These are phyloP conservation scores for Chrysanthemum makinoi DNA, from an alignment of 129 eudicot genomes.

Conservation along the genomic window DNA sequence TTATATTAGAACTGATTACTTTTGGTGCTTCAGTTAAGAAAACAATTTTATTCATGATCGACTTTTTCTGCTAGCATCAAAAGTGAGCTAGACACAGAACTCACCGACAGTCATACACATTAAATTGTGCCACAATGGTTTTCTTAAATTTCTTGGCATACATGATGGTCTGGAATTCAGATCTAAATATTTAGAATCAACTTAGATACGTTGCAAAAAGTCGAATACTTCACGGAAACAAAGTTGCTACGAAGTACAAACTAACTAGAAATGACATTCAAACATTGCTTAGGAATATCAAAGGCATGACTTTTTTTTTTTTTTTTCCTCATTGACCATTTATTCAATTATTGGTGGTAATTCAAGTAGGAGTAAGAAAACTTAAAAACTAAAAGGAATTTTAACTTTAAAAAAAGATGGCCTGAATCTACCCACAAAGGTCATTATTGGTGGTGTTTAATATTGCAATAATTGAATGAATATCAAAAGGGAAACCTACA, in stretches of 20 bases:
- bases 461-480: slow-evolving; percentile 20
- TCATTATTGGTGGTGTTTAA: slow-evolving; percentile 31
- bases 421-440: slow-evolving; percentile 29
- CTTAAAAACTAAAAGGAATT: neutral
- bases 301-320: slow-evolving; percentile 11
- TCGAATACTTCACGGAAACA: neutral
- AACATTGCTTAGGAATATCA: slow-evolving; percentile 25
- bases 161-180: neutral
- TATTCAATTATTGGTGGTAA: slow-evolving; percentile 29
- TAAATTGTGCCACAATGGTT: neutral
- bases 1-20: neutral
- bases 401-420: slow-evolving; percentile 17
- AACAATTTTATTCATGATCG: neutral
- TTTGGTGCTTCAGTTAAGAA: neutral
- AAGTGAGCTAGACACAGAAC: neutral
- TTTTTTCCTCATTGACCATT: slow-evolving; percentile 10
- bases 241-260: neutral
- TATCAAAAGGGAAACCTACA: slow-evolving; percentile 31
- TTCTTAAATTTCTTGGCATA: neutral
- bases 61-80: neutral
- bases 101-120: neutral
- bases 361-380: slow-evolving; percentile 9
- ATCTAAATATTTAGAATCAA: neutral
- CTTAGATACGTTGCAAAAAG: neutral
- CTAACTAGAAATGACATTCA: slow-evolving; percentile 6